Evolutionary conservation across 2,329 filamentous ascomycete genomes (phyloP), one percentile per base, ranked within the genome.

Genomic region (Xylaria polymorpha): DNA sequence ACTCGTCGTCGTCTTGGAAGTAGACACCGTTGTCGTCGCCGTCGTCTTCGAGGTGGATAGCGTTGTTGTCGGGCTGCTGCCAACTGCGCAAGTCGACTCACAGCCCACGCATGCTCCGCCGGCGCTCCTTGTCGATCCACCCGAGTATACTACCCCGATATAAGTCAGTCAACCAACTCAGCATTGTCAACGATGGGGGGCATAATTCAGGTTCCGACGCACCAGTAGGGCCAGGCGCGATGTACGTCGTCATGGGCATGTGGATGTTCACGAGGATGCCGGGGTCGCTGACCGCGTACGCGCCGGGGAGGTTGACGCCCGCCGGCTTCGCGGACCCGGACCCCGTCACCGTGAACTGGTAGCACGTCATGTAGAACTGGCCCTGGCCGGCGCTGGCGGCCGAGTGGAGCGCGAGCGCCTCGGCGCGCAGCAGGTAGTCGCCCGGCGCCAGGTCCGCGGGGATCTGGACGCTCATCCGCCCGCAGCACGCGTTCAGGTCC

Each of bases 401-500:
- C 4, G 79, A 74, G 70, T 85, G 83, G 14, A 85, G 76, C n/a
- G 82, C 83, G 46, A 84, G 79, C 8, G 79, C 79, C 72, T 85
- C 83, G 29, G 82, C 81, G 55, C 83, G 78, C 53, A 85, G 72
- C 20, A 85, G 78, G 68, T 84, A 85, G 61, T 83, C 79, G 20
- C 83, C 83, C 1, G 81, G 76, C 2, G 82, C 79, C 10, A 84
- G 73, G 69, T 80, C 78, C 3, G 78, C 62, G 9, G 83, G 83
- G 66, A 84, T 74, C 35, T 64, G 63, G 58, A 83, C 78, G 68
- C 81, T 72, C 78, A 83, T 80, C 55, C 74, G 74, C 46, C 81
- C 81, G 73, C 81, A 83, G 77, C 81, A 82, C 20, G 67, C 69
- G 74, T 82, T 82, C 32, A 83, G 75, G 66, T 83, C 81, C 70